Evolutionary conservation across 768 basidiomycete genomes (phyloP), one percentile per base, ranked within the genome.

Genomic region (Russula abietina): DNA sequence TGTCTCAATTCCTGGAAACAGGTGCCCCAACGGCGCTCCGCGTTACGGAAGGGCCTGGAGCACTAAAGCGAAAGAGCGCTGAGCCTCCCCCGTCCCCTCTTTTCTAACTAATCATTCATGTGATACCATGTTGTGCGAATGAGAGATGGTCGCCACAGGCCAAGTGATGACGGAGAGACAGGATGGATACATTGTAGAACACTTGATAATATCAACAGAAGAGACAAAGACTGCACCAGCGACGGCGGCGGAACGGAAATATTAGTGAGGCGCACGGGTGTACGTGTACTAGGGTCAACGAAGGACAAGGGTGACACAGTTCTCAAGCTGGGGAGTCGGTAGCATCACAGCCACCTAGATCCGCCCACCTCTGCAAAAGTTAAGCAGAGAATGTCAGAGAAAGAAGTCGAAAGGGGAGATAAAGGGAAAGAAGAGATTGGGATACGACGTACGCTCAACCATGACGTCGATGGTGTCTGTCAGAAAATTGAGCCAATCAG

Each of bases 401-500:
- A 11, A 39, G 16, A 33, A n/a, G 26, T 32, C 19, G 41, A 17
- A 9, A 54, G 65, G 36, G 67, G 64, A 55, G 57, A 60, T 58
- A 69, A n/a, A 56, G 32, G 55, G 45, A 28, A 48, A 38, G 55
- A 46, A 22, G 45, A 46, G 19, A 43, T 43, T 48, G 9, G 32
- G 62, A 54, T 33, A 51, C 14, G n/a, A 81, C 86, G 67, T 78
- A 95, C 93, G 93, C 78, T 96, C 93, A 63, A 96, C 89, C 88
- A 94, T 91, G 65, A 95, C 94, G 80, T 98, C 94, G 75, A 98
- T 93, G 8, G 92, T 86, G 73, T 98, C 94, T 86, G 69, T 26
- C 32, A 36, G 0, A 32, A 36, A 6, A 48, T 24, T 26, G 62
- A 57, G 28, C 58, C 50, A 38, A 59, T 49, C 36, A 60, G 50